These are phyloP conservation scores for Mycena indigotica DNA, from an alignment of 768 basidiomycete genomes.

Conservation along the genomic window DNA sequence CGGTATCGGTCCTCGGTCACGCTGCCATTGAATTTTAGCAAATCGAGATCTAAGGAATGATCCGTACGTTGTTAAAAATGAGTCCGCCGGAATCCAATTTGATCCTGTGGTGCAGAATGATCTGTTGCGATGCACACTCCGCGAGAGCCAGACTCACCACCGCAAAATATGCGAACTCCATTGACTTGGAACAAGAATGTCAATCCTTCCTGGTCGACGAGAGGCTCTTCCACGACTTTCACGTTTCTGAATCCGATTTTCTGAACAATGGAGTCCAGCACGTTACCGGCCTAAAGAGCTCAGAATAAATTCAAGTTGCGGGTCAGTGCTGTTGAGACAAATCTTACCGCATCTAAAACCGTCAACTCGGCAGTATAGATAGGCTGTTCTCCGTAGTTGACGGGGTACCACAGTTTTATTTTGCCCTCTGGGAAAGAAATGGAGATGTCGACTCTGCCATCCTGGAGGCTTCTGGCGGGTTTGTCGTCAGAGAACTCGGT, in stretches of 20 bases:
- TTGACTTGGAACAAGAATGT: constrained; percentile 93
- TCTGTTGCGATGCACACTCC: too few relatives aligned
- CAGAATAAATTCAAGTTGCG: not conserved
- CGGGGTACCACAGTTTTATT: constrained; percentile 83
- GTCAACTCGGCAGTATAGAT: constrained; percentile 65
- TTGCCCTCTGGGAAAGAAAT: constrained; percentile 58
- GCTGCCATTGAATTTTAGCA: constrained; percentile 26
- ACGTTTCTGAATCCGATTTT: constrained; percentile 82
- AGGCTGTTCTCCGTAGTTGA: constrained; percentile 80
- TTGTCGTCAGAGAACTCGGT: constrained; percentile 41
- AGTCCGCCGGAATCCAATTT: constrained; percentile 95
- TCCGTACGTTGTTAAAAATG: constrained; percentile 78
- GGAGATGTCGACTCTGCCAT: constrained; percentile 39
- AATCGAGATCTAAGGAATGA: not conserved
- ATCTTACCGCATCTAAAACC: constrained; percentile 56
- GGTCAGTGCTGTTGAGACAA: not conserved
- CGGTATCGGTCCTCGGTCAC: constrained; percentile 62
- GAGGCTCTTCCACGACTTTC: constrained; percentile 75
- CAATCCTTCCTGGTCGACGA: constrained; percentile 74
- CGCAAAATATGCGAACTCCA: constrained; percentile 84
- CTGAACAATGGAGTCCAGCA: constrained; percentile 56
- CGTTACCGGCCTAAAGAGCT: constrained; percentile 43
- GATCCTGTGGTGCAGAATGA: too few relatives aligned
- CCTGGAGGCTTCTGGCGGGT: constrained; percentile 38
- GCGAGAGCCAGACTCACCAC: too few relatives aligned